These are phyloP conservation scores for Pluteus cervinus DNA, from an alignment of 768 basidiomycete genomes.

Conservation along the genomic window DNA sequence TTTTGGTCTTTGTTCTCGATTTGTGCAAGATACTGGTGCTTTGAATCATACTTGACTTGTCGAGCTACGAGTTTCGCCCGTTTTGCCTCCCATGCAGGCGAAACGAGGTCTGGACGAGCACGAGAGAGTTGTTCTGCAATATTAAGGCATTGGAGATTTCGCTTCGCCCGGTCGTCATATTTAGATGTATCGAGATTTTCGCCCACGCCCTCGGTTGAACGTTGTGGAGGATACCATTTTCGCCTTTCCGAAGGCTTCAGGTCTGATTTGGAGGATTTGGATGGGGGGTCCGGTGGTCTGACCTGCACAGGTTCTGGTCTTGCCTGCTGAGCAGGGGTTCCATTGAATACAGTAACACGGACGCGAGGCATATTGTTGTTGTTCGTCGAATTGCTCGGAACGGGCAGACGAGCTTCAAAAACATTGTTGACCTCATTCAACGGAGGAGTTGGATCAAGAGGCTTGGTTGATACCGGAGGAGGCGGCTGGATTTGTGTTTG, in stretches of 20 bases:
- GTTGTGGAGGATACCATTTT: neutral
- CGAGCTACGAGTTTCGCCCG: slow-evolving; percentile 16
- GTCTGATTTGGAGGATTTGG: too few species aligned
- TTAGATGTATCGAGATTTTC: too few species aligned
- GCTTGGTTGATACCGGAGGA: neutral
- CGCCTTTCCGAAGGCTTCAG: too few species aligned
- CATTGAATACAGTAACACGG: too few species aligned
- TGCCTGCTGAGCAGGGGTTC: too few species aligned
- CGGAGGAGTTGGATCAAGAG: neutral
- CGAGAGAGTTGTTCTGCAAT: slow-evolving; percentile 35
- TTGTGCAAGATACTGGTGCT: slow-evolving; percentile 1
- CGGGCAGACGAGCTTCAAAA: too few species aligned
- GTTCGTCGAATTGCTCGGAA: too few species aligned
- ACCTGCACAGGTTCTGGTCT: too few species aligned
- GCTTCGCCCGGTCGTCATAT: slow-evolving; percentile 10
- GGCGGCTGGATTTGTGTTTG: neutral
- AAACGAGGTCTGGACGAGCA: slow-evolving; percentile 38
- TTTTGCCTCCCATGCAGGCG: slow-evolving; percentile 21
- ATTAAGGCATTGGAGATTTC: slow-evolving; percentile 16
- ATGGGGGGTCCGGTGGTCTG: too few species aligned
- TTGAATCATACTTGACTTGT: slow-evolving; percentile 6
- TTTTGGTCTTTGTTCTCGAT: neutral
- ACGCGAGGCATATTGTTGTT: too few species aligned
- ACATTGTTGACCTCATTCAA: too few species aligned
- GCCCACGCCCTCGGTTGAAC: too few species aligned